Base-by-base conservation (phyloP, 805 yeast genomes). In the Dipodascus albidus region DNA sequence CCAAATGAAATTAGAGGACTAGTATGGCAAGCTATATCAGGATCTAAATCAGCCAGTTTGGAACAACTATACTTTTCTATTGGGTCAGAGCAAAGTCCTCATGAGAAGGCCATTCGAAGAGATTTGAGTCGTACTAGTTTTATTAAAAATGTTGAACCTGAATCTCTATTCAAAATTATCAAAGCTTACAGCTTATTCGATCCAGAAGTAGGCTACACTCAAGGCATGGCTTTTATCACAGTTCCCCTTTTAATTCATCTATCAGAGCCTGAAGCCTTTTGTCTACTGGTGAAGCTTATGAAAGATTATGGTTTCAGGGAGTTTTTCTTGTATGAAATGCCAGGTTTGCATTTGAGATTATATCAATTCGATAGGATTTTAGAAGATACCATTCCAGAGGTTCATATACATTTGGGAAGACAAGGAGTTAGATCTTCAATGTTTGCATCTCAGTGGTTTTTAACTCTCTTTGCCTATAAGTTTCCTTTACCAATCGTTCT, bases 401-500 rank as follows among this genome's bases (percentile, higher is more conserved):
- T 93, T 50, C 80, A 80, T 64, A 77, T 78, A 49, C 98, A 93
- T 71, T 71, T 93, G 60, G 74, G 77, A 23, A 81, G 89, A 57
- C 95, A 91, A 67, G 97, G 97, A 3, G 81, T 93, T 22, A 78
- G 83, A 56, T 85, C 96, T 2, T 84, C 95, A 21, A 91, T 91
- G 98, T 93, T 87, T 72, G 98, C 97, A 0, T 83, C 96, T 1
- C 98, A 93, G 68, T 93, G 99, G 99, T 91, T 93, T 64, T 75
- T 93, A 61, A 93, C 98, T 0, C 77, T 93, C 59, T 93, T 93
- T 69, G 95, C 96, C 3, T 93, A 93, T 72, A 88, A 88, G 65
- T 91, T 93, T 67, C 98, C 99, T 15, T 72, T 90, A 51, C 86
- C 82, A 54, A 83, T 91, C 64, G 97, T 93, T 22, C 70, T 88